phyloP scores from a whole-genome alignment of 306 rosid genomes.

The Quercus engelmannii region DNA sequence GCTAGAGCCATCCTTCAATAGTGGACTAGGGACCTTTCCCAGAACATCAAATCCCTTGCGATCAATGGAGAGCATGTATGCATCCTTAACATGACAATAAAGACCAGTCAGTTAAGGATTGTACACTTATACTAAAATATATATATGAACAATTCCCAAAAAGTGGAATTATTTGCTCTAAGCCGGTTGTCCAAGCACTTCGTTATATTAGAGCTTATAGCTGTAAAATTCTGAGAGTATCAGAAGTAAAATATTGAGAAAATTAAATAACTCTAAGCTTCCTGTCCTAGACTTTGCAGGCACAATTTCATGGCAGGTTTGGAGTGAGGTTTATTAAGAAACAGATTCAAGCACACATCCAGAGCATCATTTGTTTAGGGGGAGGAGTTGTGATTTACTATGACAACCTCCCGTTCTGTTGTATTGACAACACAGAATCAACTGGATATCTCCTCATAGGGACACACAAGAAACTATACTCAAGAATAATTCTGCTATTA shows the following conservation, averaged over 20 bases:
- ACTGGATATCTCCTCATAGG: background rate
- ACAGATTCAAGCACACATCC: background rate
- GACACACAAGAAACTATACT: background rate
- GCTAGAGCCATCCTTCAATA: constrained; percentile 42
- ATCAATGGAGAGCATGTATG: constrained; percentile 59
- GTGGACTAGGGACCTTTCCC: constrained; percentile 51
- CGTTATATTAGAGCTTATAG: background rate
- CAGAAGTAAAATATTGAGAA: background rate
- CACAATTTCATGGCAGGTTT: background rate
- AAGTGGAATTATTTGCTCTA: background rate
- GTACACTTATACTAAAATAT: background rate
- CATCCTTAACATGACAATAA: constrained; percentile 53
- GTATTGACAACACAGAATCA: background rate
- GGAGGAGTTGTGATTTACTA: background rate
- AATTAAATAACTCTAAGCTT: background rate
- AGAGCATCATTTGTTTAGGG: background rate
- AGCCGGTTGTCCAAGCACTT: background rate
- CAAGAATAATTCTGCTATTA: background rate
- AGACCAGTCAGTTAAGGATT: constrained; percentile 16
- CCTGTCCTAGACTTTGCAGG: background rate
- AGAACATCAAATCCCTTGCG: constrained; percentile 75
- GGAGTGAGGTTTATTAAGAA: background rate
- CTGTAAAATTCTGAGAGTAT: background rate
- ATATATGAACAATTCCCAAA: background rate
- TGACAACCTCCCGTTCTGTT: background rate